Evolutionary conservation across 306 rosid genomes (phyloP).

Genomic region (Acacia confusa): DNA sequence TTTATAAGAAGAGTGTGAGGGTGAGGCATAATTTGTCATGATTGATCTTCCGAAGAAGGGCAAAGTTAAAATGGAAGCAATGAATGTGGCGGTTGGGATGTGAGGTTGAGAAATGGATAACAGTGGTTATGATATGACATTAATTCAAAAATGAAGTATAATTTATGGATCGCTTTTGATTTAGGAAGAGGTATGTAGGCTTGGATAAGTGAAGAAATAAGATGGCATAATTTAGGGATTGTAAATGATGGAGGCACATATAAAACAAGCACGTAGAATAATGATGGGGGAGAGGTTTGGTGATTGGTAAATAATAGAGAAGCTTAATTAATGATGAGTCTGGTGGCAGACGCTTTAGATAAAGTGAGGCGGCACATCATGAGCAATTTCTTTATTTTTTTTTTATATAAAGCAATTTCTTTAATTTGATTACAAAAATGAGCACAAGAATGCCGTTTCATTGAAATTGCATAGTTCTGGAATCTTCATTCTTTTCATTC

Average conservation of each 20-base stretch:
- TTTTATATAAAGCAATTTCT: too few species aligned
- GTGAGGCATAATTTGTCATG: constrained; percentile 10
- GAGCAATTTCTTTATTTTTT: too few species aligned
- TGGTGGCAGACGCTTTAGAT: not conserved
- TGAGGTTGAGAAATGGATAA: not conserved
- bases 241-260: not conserved
- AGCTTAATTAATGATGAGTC: not conserved
- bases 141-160: not conserved
- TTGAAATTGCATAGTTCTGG: too few species aligned
- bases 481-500: too few species aligned
- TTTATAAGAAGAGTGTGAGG: not conserved
- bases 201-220: not conserved
- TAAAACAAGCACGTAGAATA: not conserved
- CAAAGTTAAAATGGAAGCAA: not conserved
- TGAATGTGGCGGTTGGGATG: constrained; percentile 17
- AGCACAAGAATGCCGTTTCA: not conserved
- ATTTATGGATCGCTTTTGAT: not conserved
- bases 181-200: not conserved
- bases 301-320: constrained; percentile 9
- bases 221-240: not conserved
- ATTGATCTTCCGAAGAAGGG: not conserved
- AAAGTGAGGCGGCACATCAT: not conserved
- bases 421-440: not conserved
- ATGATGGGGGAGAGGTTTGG: not conserved
- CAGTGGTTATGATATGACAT: not conserved